These are phyloP conservation scores for Lachnellula hyalina DNA, from an alignment of 2,329 filamentous ascomycete genomes.

Conservation along the genomic window DNA sequence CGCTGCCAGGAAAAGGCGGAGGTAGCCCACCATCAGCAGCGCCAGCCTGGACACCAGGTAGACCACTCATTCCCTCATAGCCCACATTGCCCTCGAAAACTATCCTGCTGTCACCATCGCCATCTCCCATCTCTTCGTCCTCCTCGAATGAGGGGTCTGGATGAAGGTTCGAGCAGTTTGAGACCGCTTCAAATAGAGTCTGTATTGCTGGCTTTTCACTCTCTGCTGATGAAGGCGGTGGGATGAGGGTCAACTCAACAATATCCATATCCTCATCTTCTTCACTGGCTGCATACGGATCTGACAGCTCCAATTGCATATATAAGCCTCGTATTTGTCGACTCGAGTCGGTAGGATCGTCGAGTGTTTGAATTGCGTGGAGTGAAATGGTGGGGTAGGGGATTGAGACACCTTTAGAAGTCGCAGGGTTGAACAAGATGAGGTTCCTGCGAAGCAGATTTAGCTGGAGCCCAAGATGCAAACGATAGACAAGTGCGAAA, in stretches of 20 bases:
- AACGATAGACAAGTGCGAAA: not conserved
- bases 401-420: conserved; percentile 58
- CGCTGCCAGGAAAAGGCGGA: conserved; percentile 66
- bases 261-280: conserved; percentile 61
- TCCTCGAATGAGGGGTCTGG: conserved; percentile 57
- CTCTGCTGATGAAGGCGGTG: conserved; percentile 31
- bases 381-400: conserved; percentile 71
- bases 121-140: conserved; percentile 51
- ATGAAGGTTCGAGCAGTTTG: conserved; percentile 69
- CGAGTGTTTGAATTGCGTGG: conserved; percentile 63
- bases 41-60: conserved; percentile 49
- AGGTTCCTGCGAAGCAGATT: conserved; percentile 42
- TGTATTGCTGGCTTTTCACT: conserved; percentile 27
- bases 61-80: conserved; percentile 50
- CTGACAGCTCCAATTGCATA: conserved; percentile 63
- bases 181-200: conserved; percentile 58
- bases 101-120: conserved; percentile 45
- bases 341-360: conserved; percentile 34
- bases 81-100: conserved; percentile 49
- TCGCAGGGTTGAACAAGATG: conserved; percentile 56
- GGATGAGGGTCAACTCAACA: conserved; percentile 63
- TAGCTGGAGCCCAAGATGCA: not conserved
- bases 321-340: conserved; percentile 47
- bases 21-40: conserved; percentile 47
- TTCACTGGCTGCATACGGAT: conserved; percentile 37